Evolutionary conservation across 2,329 filamentous ascomycete genomes (phyloP).

Genomic region (Zopfia rhizophila): DNA sequence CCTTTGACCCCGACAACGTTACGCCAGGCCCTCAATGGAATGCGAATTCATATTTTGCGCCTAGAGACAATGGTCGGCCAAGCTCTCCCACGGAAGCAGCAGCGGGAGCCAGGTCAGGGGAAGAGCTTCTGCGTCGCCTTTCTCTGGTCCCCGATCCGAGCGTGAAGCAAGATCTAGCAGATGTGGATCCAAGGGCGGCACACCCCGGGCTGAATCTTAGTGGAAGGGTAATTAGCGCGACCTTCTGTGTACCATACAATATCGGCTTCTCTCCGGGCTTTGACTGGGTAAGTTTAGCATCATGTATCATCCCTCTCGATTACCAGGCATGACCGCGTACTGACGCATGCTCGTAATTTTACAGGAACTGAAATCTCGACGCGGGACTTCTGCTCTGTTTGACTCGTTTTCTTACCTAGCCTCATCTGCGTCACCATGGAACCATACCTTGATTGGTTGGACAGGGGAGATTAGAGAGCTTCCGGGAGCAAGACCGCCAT

Average conservation of each 20-base stretch:
- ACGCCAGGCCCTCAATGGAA: conserved; percentile 49
- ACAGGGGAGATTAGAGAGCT: conserved; percentile 74
- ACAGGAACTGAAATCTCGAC: conserved; percentile 78
- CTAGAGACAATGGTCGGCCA: conserved; percentile 31
- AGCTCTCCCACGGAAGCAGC: conserved; percentile 54
- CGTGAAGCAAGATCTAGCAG: conserved; percentile 54
- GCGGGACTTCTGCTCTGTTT: conserved; percentile 90
- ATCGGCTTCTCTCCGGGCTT: conserved; percentile 62
- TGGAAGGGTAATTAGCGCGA: conserved; percentile 71
- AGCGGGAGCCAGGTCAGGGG: conserved; percentile 57
- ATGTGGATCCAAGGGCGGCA: conserved; percentile 64
- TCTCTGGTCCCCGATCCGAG: conserved; percentile 55
- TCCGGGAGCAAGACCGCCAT: conserved; percentile 40
- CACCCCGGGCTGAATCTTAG: conserved; percentile 68
- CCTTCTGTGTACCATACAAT: conserved; percentile 71
- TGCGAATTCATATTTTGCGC: conserved; percentile 49
- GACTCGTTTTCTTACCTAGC: conserved; percentile 90
- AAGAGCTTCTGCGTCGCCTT: conserved; percentile 64
- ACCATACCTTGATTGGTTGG: conserved; percentile 93
- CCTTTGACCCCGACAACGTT: conserved; percentile 42
- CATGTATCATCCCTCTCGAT: background rate
- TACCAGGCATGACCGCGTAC: background rate
- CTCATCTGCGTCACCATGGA: conserved; percentile 85
- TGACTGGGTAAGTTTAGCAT: conserved; percentile 63
- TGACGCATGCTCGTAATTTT: background rate